Percentiles rank a stretch among this genome's conserved stretches.
Conservation (phyloP, 129 eudicot species). For the Pseudognaphalium luteoalbum region DNA sequence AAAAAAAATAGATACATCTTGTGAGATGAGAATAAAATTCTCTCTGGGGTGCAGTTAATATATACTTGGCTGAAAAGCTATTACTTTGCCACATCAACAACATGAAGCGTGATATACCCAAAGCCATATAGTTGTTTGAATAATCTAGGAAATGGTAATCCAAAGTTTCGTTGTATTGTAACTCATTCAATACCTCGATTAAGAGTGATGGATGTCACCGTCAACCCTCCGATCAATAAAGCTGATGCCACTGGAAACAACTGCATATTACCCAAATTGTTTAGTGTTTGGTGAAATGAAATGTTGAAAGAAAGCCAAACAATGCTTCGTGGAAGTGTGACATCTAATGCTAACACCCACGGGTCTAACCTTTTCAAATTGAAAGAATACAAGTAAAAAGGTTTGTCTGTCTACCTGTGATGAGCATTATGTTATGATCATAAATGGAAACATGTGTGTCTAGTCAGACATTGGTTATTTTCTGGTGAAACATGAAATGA, state of each 20-base stretch:
- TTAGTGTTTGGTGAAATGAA: slow-evolving; percentile 5
- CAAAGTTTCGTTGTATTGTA: not conserved
- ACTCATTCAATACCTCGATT: slow-evolving; percentile 59
- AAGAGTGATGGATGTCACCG: slow-evolving; percentile 76
- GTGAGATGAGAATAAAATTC: not conserved
- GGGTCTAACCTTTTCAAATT: not conserved
- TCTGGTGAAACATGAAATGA: not conserved
- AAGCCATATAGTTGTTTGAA: not conserved
- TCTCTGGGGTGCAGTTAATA: not conserved
- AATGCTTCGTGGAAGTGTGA: not conserved
- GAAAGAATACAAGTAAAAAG: not conserved
- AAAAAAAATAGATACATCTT: too few relatives aligned
- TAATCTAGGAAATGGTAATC: not conserved
- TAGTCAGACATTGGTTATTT: not conserved
- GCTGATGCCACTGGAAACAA: slow-evolving; percentile 95
- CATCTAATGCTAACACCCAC: not conserved
- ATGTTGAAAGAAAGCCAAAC: not conserved
- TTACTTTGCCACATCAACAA: not conserved
- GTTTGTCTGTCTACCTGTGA: not conserved
- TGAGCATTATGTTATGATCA: not conserved
- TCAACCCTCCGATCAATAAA: slow-evolving; percentile 84
- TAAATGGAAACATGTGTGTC: not conserved
- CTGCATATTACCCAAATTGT: slow-evolving; percentile 45
- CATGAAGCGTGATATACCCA: not conserved
- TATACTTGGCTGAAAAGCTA: not conserved